Base-by-base conservation (phyloP, 2,329 filamentous ascomycete species). In the Colletotrichum euphorbiae region DNA sequence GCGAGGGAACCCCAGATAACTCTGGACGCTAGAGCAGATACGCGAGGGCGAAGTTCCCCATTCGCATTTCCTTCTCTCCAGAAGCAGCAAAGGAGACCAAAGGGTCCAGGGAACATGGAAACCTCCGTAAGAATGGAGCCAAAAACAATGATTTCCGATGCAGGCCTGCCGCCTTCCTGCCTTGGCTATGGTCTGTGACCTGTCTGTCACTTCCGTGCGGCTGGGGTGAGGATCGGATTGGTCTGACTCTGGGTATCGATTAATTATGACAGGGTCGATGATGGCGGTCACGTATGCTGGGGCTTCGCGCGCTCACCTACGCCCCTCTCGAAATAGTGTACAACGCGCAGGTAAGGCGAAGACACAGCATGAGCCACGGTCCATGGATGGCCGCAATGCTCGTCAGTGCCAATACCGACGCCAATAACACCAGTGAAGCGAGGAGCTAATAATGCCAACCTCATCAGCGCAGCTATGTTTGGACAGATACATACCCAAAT, bases 21-120 rank as follows among this genome's bases (percentile, higher is more conserved):
- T 50, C 46, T 61, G 31, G 31, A 21, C 58, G 46, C 58, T 61
- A 61, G 46, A 52, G 58, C 54, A 65, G 54, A 68, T 64, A 65
- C 54, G 65, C 54, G 61, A 68, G 64, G 43, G 15, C 54, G 46
- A 57, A 64, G 21, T 43, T 62, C 40, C 54, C 64, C 60, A 58
- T 64, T 54, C 17, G 52, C 48, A 59, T 55, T 59, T 45, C 54
- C 61, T 48, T 40, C 45, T 42, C 60, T 64, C 52, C 54, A 59
- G 54, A 63, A 51, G 28, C 43, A 61, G 45, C 45, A 38, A 28
- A 8, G 36, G 42, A 59, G 13, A 33, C 13, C 62, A 54, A 24
- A 52, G 38, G n/a, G n/a, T n/a, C n/a, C n/a, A n/a, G n/a, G 24
- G 28, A 54, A 42, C 36, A 56, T 33, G 36, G 36, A 38, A 38